phyloP scores from a whole-genome alignment of 192 early-diverging fungal genomes.

The Coemansia asiatica region DNA sequence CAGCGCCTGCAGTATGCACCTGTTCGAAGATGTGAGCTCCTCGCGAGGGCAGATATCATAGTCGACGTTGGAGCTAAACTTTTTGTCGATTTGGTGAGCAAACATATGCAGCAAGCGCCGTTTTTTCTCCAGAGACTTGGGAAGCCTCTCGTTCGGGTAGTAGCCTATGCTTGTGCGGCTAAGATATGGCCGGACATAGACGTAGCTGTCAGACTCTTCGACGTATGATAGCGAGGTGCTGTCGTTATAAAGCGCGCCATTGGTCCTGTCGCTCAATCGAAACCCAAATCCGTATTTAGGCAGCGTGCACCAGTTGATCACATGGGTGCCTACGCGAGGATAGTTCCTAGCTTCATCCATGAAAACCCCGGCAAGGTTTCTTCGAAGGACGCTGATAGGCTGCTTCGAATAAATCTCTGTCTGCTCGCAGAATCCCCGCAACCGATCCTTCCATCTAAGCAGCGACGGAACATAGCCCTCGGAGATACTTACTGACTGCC shows the following conservation, averaged over 20 bases:
- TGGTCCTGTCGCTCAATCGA: conserved; percentile 77
- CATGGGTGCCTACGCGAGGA: conserved; percentile 61
- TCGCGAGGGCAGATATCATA: conserved; percentile 20
- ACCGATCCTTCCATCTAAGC: conserved; percentile 36
- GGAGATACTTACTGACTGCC: conserved; percentile 41
- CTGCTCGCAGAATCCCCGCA: conserved; percentile 30
- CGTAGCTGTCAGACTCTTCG: conserved; percentile 19
- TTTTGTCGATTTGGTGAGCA: conserved; percentile 29
- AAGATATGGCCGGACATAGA: conserved; percentile 42
- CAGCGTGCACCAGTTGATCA: conserved; percentile 86
- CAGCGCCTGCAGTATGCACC: conserved; percentile 42
- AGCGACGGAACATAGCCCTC: conserved; percentile 48
- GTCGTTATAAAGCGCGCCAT: conserved; percentile 90
- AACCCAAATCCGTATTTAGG: conserved; percentile 89
- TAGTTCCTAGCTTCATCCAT: conserved; percentile 14
- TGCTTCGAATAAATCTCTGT: conserved; percentile 25
- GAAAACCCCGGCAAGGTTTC: conserved; percentile 9
- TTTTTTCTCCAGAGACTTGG: conserved; percentile 45
- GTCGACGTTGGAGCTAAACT: conserved; percentile 31
- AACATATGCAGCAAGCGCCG: conserved; percentile 31
- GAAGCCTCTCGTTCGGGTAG: conserved; percentile 28
- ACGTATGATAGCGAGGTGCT: conserved; percentile 64
- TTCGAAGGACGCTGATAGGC: conserved; percentile 23
- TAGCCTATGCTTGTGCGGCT: conserved; percentile 42
- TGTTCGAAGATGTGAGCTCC: conserved; percentile 5